A percentile compares a stretch with the other conserved stretches of the same genome.
Conservation (phyloP, 768 basidiomycete species). For the Tulasnella calospora region DNA sequence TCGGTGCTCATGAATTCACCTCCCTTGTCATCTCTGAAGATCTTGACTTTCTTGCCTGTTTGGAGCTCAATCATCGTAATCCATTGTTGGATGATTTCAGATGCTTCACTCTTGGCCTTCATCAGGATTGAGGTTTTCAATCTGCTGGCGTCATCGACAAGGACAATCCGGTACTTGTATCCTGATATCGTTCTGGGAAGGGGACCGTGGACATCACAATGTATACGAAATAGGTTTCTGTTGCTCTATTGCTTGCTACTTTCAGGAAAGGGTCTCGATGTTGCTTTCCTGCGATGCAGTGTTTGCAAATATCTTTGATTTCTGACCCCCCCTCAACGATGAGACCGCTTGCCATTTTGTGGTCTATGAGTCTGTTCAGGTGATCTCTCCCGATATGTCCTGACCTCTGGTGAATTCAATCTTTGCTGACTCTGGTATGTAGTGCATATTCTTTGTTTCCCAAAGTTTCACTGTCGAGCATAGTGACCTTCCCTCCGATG, state of each 20-base stretch:
- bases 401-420: not conserved
- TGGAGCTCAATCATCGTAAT: too few species aligned
- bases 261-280: conserved; percentile 14
- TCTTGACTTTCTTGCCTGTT: too few species aligned
- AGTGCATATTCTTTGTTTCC: not conserved
- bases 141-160: too few species aligned
- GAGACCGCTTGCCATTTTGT: not conserved
- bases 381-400: not conserved
- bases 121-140: too few species aligned
- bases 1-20: too few species aligned
- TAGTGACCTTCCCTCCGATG: not conserved
- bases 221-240: conserved; percentile 3
- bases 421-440: not conserved
- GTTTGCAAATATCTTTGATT: not conserved
- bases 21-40: too few species aligned
- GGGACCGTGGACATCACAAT: conserved; percentile 24
- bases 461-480: not conserved
- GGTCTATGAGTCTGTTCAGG: not conserved
- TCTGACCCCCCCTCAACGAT: too few species aligned
- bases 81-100: too few species aligned
- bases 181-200: too few species aligned
- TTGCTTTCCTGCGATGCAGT: conserved; percentile 24
- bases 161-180: too few species aligned
- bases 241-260: not conserved
- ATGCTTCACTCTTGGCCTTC: too few species aligned